Percentiles rank a stretch among this genome's conserved stretches.
These are phyloP conservation scores for Kwoniella europaea DNA, from an alignment of 768 basidiomycete species.

Conservation along the genomic window DNA sequence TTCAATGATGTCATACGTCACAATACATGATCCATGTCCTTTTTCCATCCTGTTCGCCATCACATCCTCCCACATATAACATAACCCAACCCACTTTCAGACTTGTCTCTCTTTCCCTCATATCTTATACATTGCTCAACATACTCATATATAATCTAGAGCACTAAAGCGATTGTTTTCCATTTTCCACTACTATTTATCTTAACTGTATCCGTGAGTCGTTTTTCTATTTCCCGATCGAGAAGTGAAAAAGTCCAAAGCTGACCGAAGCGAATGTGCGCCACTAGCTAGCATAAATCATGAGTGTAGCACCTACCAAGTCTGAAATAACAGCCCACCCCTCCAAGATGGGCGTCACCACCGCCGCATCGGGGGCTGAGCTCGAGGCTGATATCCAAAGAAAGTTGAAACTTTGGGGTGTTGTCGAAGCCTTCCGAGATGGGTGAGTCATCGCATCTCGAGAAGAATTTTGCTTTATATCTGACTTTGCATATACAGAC, in stretches of 20 bases:
- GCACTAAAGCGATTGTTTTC: slow-evolving; percentile 11
- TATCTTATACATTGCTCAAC: slow-evolving; percentile 6
- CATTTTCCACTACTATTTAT: neutral
- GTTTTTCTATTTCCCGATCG: neutral
- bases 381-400: slow-evolving; percentile 79
- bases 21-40: neutral
- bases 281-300: slow-evolving; percentile 12
- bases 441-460: slow-evolving; percentile 58
- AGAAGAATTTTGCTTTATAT: slow-evolving; percentile 60
- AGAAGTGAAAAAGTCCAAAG: neutral
- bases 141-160: slow-evolving; percentile 6
- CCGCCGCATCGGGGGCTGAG: slow-evolving; percentile 67
- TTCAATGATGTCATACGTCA: slow-evolving; percentile 20
- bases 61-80: neutral
- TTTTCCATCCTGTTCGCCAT: slow-evolving; percentile 1
- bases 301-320: slow-evolving; percentile 34
- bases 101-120: neutral
- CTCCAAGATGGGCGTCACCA: slow-evolving; percentile 66
- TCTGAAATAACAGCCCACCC: slow-evolving; percentile 48
- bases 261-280: slow-evolving; percentile 9
- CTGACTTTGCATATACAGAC: slow-evolving; percentile 73
- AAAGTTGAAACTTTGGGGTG: slow-evolving; percentile 82
- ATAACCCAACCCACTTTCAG: neutral
- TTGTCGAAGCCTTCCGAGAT: slow-evolving; percentile 77
- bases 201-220: slow-evolving; percentile 26